Evolutionary conservation across 2,329 filamentous ascomycete genomes (phyloP).

Genomic region (Golovinomyces cichoracearum): DNA sequence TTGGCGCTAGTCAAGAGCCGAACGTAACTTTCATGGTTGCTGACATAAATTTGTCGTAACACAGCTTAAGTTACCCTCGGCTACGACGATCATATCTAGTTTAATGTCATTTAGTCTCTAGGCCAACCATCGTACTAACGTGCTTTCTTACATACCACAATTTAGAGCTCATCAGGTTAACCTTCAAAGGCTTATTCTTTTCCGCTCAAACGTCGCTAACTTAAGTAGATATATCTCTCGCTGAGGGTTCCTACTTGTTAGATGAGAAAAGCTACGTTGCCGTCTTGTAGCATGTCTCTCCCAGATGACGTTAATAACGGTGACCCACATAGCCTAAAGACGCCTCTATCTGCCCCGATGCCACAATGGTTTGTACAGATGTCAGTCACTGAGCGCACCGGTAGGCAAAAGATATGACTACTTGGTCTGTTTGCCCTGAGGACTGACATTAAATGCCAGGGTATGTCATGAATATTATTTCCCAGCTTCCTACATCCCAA

Average conservation of each 20-base stretch:
- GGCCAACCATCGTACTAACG: too few species aligned
- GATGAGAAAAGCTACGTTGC: conserved; percentile 4
- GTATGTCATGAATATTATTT: conserved; percentile 52
- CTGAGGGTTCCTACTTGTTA: too few species aligned
- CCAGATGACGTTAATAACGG: conserved; percentile 17
- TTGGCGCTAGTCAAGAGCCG: conserved; percentile 1
- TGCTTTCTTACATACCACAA: too few species aligned
- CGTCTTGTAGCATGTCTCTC: conserved; percentile 9
- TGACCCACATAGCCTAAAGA: conserved; percentile 12
- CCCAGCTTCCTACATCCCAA: conserved; percentile 52
- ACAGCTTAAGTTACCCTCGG: too few species aligned
- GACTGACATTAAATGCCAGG: conserved; percentile 25
- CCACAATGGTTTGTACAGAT: conserved; percentile 10
- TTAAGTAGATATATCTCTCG: too few species aligned
- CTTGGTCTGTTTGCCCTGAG: not conserved
- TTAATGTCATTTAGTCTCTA: too few species aligned
- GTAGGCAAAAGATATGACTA: conserved; percentile 5
- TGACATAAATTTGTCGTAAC: not conserved
- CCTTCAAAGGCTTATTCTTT: too few species aligned
- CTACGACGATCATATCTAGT: too few species aligned
- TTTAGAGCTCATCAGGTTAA: too few species aligned
- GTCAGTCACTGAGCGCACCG: conserved; percentile 10
- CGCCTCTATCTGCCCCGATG: conserved; percentile 3
- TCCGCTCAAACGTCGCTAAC: too few species aligned
- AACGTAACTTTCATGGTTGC: not conserved